Evolutionary conservation across 2,329 filamentous ascomycete species (phyloP).

Genomic region (Ascocoryne sarcoides): DNA sequence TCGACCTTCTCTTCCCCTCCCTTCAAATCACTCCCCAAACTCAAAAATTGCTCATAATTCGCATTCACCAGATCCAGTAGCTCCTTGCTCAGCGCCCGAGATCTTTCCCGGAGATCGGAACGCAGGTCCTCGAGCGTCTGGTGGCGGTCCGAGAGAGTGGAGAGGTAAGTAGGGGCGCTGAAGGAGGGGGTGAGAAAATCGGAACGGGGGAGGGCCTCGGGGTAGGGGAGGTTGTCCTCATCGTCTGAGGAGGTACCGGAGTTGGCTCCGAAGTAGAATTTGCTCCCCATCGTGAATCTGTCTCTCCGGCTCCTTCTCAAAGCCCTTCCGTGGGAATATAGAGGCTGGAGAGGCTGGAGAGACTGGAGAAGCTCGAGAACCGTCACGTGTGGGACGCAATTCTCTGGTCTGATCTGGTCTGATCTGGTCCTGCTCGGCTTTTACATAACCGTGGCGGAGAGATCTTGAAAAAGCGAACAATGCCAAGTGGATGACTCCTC

Average conservation of each 20-base stretch:
- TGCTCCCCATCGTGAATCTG: conserved; percentile 33
- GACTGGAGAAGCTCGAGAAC: too few species aligned
- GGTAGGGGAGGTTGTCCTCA: conserved; percentile 75
- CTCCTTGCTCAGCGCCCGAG: conserved; percentile 72
- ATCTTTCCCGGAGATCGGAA: conserved; percentile 72
- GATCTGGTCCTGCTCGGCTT: too few species aligned
- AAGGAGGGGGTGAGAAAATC: conserved; percentile 77
- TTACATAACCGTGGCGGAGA: too few species aligned
- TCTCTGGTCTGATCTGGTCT: neutral
- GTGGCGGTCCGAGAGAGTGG: conserved; percentile 73
- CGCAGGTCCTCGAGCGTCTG: conserved; percentile 94
- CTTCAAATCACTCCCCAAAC: conserved; percentile 68
- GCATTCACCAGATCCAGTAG: conserved; percentile 89
- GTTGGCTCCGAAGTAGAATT: conserved; percentile 35
- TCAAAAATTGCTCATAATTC: conserved; percentile 88
- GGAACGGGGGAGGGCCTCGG: conserved; percentile 68
- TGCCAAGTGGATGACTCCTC: neutral
- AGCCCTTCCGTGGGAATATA: too few species aligned
- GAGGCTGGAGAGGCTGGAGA: too few species aligned
- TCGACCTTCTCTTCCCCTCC: conserved; percentile 90
- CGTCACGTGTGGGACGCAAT: neutral
- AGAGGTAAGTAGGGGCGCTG: conserved; percentile 74
- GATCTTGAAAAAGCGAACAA: too few species aligned
- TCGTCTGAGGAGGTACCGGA: conserved; percentile 34
- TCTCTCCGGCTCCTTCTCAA: neutral